phyloP scores from a whole-genome alignment of 306 rosid species.

The Castanea mollissima region DNA sequence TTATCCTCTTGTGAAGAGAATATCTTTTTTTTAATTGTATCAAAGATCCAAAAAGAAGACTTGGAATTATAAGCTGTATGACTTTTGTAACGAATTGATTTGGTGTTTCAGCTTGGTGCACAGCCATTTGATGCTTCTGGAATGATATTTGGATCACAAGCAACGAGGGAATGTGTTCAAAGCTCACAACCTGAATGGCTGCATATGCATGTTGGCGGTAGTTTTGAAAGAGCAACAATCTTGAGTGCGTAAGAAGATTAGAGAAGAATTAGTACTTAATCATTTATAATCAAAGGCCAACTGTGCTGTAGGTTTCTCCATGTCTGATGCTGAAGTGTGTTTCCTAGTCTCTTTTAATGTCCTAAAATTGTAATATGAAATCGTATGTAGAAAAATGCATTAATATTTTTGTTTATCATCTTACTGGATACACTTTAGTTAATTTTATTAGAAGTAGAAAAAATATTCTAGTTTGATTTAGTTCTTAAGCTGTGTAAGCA shows the following conservation, averaged over 20 bases:
- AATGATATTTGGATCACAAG: slow-evolving; percentile 68
- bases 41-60: not conserved
- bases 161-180: slow-evolving; percentile 56
- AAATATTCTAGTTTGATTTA: slow-evolving; percentile 4
- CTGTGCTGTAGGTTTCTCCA: too few relatives aligned
- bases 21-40: not conserved
- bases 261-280: not conserved
- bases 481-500: not conserved
- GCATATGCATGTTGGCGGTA: slow-evolving; percentile 51
- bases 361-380: too few relatives aligned
- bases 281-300: too few relatives aligned
- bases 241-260: slow-evolving; percentile 10
- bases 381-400: too few relatives aligned
- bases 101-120: slow-evolving; percentile 46
- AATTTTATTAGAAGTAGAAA: not conserved
- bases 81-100: slow-evolving; percentile 27
- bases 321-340: too few relatives aligned
- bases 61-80: not conserved
- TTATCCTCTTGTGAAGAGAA: too few relatives aligned
- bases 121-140: slow-evolving; percentile 70
- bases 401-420: too few relatives aligned
- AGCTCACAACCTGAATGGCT: not conserved
- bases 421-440: not conserved
- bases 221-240: slow-evolving; percentile 59
- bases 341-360: too few relatives aligned